These are phyloP conservation scores for Diutina mesorugosa DNA, from an alignment of 1,139 yeast genomes.

Conservation along the genomic window DNA sequence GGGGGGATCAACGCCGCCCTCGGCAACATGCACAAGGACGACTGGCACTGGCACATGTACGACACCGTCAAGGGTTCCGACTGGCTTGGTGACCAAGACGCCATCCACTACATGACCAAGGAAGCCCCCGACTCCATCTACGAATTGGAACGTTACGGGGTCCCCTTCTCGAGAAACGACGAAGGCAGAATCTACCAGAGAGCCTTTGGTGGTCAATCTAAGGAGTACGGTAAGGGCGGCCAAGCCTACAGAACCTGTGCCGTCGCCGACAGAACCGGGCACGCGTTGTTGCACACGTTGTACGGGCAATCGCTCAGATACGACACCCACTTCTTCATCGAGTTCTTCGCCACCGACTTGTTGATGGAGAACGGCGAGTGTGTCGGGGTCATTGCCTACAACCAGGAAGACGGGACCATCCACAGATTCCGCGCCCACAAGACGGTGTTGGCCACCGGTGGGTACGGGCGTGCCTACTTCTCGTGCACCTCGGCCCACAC, in stretches of 20 bases:
- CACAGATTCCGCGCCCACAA: slow-evolving; percentile 96
- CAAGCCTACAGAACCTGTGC: slow-evolving; percentile 99
- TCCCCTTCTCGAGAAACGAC: slow-evolving; percentile 94
- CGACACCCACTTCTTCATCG: slow-evolving; percentile 96
- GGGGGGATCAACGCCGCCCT: slow-evolving; percentile 99
- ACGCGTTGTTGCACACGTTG: slow-evolving; percentile 87
- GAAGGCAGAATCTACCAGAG: slow-evolving; percentile 97
- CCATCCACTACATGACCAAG: slow-evolving; percentile 97
- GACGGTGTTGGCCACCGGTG: slow-evolving; percentile 97
- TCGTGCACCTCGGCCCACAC: slow-evolving; percentile 99
- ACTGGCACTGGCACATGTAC: slow-evolving; percentile 99
- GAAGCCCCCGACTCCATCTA: slow-evolving; percentile 95
- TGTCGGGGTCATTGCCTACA: slow-evolving; percentile 94
- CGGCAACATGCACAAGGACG: slow-evolving; percentile 94
- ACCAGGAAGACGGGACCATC: slow-evolving; percentile 97
- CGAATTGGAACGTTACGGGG: slow-evolving; percentile 96
- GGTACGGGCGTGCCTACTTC: slow-evolving; percentile 97
- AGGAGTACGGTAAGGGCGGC: slow-evolving; percentile 94
- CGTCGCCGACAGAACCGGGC: slow-evolving; percentile 98
- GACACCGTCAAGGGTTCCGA: slow-evolving; percentile 99
- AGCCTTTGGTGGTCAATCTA: slow-evolving; percentile 97
- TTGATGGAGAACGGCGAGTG: slow-evolving; percentile 93
- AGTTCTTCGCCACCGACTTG: slow-evolving; percentile 90
- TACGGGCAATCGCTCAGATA: slow-evolving; percentile 96
- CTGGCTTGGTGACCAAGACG: slow-evolving; percentile 99